Base-by-base conservation (phyloP, 495 filamentous ascomycete genomes). In the Penicillium maclennaniae region DNA sequence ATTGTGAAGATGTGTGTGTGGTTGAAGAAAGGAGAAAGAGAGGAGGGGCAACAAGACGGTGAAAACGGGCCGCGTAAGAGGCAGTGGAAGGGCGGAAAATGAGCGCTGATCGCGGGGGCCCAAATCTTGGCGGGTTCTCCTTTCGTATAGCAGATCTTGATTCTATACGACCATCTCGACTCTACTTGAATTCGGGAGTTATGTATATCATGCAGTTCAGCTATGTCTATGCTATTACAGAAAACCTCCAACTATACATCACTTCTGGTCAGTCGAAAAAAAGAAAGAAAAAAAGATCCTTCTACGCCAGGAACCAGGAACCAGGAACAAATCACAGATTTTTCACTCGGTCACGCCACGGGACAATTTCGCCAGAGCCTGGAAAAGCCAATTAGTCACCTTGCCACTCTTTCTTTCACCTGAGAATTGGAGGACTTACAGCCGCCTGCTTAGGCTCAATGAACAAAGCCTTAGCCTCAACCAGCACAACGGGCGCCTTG, bases 391-490 rank as follows among this genome's bases (percentile, higher is more conserved):
- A 51, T 59, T 54, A 59, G 58, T 31, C 17, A 48, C 41, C 15
- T 39, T 37, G 40, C 21, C 40, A 43, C 15, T n/a, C n/a, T n/a
- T n/a, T n/a, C n/a, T 1, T 36, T 40, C 43, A 52, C 41, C 6
- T 7, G 34, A 25, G n/a, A 38, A 39, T 36, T 12, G 39, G 2
- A 9, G 9, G 3, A 52, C 83, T 64, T 71, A 89, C 86, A 73
- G 84, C 79, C 42, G 89, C 91, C 58, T 88, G 78, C 68, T 82
- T 91, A 6, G 93, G 93, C 69, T 95, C 91, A 55, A 98, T 80
- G 65, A 95, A 97, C 54, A 98, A 71, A 3, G 87, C 91, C 64
- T 86, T 87, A 14, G 88, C 89, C 71, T 91, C 87, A 25, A 83
- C 87, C 42, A 93, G 69, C 21, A 91, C 79, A 10, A 79, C 63